These are phyloP conservation scores for Rhodotorula mucilaginosa DNA, from an alignment of 1,284 basidiomycete species.

Conservation along the genomic window DNA sequence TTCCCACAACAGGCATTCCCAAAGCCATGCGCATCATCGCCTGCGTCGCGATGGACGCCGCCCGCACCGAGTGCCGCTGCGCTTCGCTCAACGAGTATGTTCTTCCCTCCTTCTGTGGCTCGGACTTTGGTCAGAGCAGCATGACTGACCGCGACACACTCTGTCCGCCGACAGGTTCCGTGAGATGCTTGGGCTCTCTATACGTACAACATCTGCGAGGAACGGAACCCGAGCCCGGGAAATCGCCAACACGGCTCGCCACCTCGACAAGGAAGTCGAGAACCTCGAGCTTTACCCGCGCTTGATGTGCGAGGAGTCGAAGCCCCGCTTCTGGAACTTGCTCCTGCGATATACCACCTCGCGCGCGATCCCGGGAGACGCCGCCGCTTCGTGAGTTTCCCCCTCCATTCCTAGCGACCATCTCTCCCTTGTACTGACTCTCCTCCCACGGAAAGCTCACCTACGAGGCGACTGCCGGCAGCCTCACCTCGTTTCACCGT, in stretches of 20 bases:
- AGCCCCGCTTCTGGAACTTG: constrained; percentile 65
- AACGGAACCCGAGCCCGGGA: constrained; percentile 76
- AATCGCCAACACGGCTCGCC: constrained; percentile 70
- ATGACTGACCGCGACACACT: too few species aligned
- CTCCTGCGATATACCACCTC: constrained; percentile 62
- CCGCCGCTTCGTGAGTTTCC: constrained; percentile 54
- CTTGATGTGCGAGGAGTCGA: constrained; percentile 62
- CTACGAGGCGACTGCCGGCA: constrained; percentile 71
- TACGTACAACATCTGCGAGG: constrained; percentile 47
- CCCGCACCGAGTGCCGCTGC: constrained; percentile 62
- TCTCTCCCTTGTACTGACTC: not conserved
- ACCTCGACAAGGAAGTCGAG: constrained; percentile 72
- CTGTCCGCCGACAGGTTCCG: constrained; percentile 36
- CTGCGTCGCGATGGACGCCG: constrained; percentile 43
- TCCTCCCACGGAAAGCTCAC: constrained; percentile 55
- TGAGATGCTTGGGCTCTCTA: constrained; percentile 39
- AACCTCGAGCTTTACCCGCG: constrained; percentile 69
- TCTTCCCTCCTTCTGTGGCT: not conserved
- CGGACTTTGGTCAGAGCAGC: not conserved
- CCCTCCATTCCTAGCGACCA: not conserved
- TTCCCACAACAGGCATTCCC: constrained; percentile 54
- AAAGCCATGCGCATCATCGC: constrained; percentile 73
- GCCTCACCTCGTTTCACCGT: constrained; percentile 57
- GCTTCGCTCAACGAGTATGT: constrained; percentile 71
- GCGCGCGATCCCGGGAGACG: constrained; percentile 81